Conservation (phyloP, 345 rosid genomes). For the Ceriops zippeliana region DNA sequence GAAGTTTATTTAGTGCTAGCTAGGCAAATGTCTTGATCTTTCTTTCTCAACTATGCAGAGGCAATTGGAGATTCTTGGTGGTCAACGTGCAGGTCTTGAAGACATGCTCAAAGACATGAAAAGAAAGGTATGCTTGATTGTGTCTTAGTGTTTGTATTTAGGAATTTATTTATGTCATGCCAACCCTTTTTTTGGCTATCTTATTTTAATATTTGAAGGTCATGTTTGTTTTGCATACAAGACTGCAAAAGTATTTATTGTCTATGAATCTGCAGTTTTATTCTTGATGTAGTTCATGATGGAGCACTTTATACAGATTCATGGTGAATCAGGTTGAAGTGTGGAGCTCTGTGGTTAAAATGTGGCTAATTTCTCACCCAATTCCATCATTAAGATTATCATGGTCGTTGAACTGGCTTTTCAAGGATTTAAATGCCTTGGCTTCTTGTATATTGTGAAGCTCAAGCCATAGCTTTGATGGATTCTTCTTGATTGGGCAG, state of each 20-base stretch:
- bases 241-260: neutral
- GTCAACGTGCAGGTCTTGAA: constrained; percentile 97
- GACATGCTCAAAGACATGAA: constrained; percentile 99
- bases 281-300: neutral
- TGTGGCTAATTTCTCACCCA: too few relatives aligned
- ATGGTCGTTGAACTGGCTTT: too few relatives aligned
- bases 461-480: too few relatives aligned
- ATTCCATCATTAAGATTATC: too few relatives aligned
- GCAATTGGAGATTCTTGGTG: constrained; percentile 93
- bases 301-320: too few relatives aligned
- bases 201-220: neutral
- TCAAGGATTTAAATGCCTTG: too few relatives aligned
- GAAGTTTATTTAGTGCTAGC: neutral
- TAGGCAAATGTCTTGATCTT: neutral
- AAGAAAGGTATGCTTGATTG: constrained; percentile 62
- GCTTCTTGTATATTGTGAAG: too few relatives aligned
- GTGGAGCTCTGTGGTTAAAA: too few relatives aligned
- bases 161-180: neutral
- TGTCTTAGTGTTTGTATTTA: constrained; percentile 1
- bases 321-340: too few relatives aligned
- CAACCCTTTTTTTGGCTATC: neutral
- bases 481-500: too few relatives aligned
- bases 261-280: neutral
- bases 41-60: constrained; percentile 52
- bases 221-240: neutral